A percentile compares a stretch with the other conserved stretches of the same genome.
These are phyloP conservation scores for Globisporangium rhizosaccharum DNA, from an alignment of 352 stramenopile genomes.

Conservation along the genomic window DNA sequence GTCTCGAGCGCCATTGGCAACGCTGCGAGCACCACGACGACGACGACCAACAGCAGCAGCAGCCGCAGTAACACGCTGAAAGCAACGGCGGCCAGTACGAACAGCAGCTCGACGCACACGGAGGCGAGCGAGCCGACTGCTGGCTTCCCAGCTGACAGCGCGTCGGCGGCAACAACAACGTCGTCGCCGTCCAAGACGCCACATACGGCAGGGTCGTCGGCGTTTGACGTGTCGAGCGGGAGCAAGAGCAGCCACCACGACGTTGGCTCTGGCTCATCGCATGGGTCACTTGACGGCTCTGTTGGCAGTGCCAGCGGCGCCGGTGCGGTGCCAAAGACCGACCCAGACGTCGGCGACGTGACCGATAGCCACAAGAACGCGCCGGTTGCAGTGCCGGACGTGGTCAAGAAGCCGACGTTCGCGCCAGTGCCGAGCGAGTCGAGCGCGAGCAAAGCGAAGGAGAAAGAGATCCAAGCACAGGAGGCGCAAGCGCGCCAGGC, in stretches of 20 bases:
- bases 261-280: neutral
- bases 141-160: neutral
- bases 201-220: neutral
- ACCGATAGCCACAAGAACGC: slow-evolving; percentile 11
- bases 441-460: slow-evolving; percentile 11
- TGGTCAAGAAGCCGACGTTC: slow-evolving; percentile 9
- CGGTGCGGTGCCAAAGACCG: slow-evolving; percentile 3
- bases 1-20: neutral
- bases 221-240: neutral
- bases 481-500: slow-evolving; percentile 44
- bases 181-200: no score
- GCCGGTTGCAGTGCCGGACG: slow-evolving; percentile 6
- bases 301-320: slow-evolving; percentile 1
- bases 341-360: slow-evolving; percentile 31
- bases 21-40: neutral
- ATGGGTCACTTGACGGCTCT: slow-evolving; percentile 5
- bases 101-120: no score
- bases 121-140: no score
- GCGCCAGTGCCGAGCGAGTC: slow-evolving; percentile 11
- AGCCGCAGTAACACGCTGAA: neutral
- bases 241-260: neutral
- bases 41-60: neutral
- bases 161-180: neutral
- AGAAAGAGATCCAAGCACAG: slow-evolving; percentile 27
- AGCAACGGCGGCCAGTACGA: no score